Evolutionary conservation across 169 alveolate genomes (phyloP).

Genomic region (Plasmodium malariae): DNA sequence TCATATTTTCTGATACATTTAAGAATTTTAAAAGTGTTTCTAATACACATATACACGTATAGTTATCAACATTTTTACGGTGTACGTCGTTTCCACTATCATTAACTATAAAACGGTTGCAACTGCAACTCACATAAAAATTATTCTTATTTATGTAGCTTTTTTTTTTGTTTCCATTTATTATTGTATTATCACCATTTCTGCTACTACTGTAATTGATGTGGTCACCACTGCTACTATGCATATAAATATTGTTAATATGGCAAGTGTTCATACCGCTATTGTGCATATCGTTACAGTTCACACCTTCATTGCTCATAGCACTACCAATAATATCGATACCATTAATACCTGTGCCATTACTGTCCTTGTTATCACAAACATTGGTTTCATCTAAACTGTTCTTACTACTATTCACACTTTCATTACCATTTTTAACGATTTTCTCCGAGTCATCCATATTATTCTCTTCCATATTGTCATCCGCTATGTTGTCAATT

Average conservation of each 20-base stretch:
- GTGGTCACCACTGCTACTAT: background rate
- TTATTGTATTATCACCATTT: background rate
- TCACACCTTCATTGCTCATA: background rate
- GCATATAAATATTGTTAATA: background rate
- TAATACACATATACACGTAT: background rate
- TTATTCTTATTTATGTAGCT: background rate
- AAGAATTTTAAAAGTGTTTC: background rate
- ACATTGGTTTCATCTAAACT: background rate
- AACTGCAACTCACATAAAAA: background rate
- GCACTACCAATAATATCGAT: background rate
- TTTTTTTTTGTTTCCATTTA: background rate
- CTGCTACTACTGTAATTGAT: background rate
- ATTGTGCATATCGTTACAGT: background rate
- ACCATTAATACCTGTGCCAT: background rate
- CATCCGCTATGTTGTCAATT: conserved; percentile 8
- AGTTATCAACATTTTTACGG: background rate
- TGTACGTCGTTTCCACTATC: background rate
- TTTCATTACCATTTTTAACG: background rate
- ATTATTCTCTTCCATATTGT: conserved; percentile 3
- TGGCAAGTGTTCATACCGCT: background rate
- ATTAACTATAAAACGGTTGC: background rate
- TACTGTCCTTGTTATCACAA: background rate
- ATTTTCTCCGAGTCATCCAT: conserved; percentile 14
- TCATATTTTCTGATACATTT: background rate
- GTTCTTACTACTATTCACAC: background rate